These are phyloP conservation scores for Leccinellum albellum DNA, from an alignment of 768 basidiomycete genomes.

Conservation along the genomic window DNA sequence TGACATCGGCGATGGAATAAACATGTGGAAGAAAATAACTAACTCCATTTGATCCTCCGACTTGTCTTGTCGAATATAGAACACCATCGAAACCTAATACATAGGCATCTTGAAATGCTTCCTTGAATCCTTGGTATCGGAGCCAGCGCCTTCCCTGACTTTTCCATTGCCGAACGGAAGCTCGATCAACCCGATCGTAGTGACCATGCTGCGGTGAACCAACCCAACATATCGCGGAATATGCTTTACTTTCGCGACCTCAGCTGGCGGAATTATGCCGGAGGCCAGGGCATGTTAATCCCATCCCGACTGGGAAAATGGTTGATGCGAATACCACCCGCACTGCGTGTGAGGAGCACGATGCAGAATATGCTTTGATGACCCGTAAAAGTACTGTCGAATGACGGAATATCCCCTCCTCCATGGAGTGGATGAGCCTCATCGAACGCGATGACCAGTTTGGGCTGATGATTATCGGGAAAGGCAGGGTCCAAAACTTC, in stretches of 20 bases:
- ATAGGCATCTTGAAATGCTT: background rate
- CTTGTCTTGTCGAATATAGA: background rate
- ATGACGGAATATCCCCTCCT: background rate
- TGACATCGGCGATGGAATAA: background rate
- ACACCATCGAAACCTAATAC: background rate
- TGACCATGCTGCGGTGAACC: background rate
- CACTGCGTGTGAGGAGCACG: no score
- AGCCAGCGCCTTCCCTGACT: background rate
- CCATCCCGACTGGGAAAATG: background rate
- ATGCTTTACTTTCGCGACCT: background rate
- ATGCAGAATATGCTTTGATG: no score
- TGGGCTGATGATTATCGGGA: background rate
- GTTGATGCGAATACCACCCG: no score
- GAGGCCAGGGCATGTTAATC: background rate
- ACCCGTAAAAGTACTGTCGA: no score
- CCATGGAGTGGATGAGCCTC: background rate
- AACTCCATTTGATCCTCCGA: background rate
- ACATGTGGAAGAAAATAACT: background rate
- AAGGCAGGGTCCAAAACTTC: background rate
- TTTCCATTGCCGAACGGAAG: background rate
- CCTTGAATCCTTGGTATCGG: background rate
- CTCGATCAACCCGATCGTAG: background rate
- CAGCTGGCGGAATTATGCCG: background rate
- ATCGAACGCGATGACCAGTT: background rate
- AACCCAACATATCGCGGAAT: background rate